Conservation (phyloP, 805 yeast genomes). For the Maudiozyma turicensis region DNA sequence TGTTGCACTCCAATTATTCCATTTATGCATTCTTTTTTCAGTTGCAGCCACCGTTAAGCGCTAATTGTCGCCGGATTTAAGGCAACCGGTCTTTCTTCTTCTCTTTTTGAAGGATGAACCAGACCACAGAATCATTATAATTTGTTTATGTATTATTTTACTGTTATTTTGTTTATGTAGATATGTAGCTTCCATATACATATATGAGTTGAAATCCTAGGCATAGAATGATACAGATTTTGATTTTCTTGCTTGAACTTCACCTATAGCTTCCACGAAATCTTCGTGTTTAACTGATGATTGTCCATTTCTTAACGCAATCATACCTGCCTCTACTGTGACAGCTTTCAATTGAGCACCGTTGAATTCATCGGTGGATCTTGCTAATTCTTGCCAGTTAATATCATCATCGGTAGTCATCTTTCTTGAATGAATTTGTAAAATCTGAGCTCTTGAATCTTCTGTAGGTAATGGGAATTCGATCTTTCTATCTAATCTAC, state of each 20-base stretch:
- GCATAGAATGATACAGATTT: slow-evolving; percentile 96
- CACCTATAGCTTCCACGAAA: slow-evolving; percentile 95
- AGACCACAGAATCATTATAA: background rate
- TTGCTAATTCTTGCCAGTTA: slow-evolving; percentile 96
- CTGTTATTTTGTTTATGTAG: background rate
- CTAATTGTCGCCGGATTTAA: too few relatives aligned
- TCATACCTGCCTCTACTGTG: slow-evolving; percentile 99
- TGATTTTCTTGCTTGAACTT: slow-evolving; percentile 94
- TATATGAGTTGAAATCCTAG: slow-evolving; percentile 24
- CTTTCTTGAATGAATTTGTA: slow-evolving; percentile 95
- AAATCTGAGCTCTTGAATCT: slow-evolving; percentile 92
- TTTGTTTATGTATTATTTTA: background rate
- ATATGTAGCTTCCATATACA: background rate
- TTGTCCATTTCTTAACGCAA: slow-evolving; percentile 93
- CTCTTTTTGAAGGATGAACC: too few relatives aligned
- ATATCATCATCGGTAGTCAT: slow-evolving; percentile 87
- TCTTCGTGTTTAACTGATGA: slow-evolving; percentile 90
- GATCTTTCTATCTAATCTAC: slow-evolving; percentile 94
- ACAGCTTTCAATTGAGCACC: slow-evolving; percentile 99
- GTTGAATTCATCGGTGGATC: slow-evolving; percentile 96
- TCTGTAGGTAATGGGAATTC: slow-evolving; percentile 97
- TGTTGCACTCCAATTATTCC: too few relatives aligned
- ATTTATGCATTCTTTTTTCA: too few relatives aligned
- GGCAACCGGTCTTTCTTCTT: too few relatives aligned
- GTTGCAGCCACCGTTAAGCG: too few relatives aligned